A percentile compares a stretch with the other conserved stretches of the same genome.
Evolutionary conservation across 2,329 filamentous ascomycete genomes (phyloP).

Genomic region (Pestalotiopsis sp.): DNA sequence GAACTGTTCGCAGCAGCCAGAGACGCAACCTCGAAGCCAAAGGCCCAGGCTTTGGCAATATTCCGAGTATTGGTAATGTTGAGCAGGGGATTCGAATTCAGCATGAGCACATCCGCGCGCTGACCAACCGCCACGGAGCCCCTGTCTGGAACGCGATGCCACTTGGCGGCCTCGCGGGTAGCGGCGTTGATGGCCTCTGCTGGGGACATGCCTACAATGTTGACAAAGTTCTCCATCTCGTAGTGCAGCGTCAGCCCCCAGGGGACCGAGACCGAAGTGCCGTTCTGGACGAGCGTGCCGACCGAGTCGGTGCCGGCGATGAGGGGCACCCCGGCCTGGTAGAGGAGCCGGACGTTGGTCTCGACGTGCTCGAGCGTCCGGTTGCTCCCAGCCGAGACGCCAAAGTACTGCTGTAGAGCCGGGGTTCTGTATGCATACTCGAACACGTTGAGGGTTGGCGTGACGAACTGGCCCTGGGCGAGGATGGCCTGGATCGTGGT

Average conservation of each 20-base stretch:
- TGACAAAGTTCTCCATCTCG: conserved; percentile 21
- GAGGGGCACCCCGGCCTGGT: conserved; percentile 25
- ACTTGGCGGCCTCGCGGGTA: conserved; percentile 17
- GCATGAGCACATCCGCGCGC: conserved; percentile 30
- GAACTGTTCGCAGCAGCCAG: not conserved
- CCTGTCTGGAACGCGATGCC: conserved; percentile 26
- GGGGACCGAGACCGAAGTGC: not conserved
- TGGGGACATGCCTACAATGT: conserved; percentile 17
- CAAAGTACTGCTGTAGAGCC: not conserved
- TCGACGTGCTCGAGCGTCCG: conserved; percentile 39
- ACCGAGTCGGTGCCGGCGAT: conserved; percentile 25
- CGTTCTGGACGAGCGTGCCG: not conserved
- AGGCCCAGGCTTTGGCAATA: conserved; percentile 28
- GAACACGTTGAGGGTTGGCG: conserved; percentile 16
- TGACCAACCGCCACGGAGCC: conserved; percentile 26
- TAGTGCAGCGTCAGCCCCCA: conserved; percentile 15
- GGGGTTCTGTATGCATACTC: conserved; percentile 20
- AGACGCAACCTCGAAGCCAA: conserved; percentile 21
- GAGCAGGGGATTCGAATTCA: conserved; percentile 27
- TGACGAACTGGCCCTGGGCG: conserved; percentile 13
- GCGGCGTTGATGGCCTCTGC: conserved; percentile 15
- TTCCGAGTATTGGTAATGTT: conserved; percentile 29
- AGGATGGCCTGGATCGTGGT: conserved; percentile 10
- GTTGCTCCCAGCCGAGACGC: conserved; percentile 1
- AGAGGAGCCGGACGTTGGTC: conserved; percentile 42